Base-by-base conservation (phyloP, 768 basidiomycete genomes). In the Naganishia antarctica region DNA sequence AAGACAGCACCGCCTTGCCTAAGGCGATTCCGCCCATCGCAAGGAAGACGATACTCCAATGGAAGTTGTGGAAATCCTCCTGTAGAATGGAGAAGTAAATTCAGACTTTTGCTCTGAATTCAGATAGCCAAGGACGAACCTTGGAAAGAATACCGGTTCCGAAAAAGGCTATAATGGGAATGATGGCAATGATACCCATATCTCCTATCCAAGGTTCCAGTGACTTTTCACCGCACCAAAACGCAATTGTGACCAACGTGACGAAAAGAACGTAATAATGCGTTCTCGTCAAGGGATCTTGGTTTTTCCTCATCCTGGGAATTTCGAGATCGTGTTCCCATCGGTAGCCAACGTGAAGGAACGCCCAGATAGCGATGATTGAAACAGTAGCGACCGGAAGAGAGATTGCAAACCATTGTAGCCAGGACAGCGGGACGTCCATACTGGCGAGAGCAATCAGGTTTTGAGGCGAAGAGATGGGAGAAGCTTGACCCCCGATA, bases 11-110 rank as follows among this genome's bases (percentile, higher is more conserved):
- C 5, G 92, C 93, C 71, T 94, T 88, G 61, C 96, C 96, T 3
- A 98, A 84, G 0, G 92, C 91, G 58, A 97, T 93, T 41, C 96
- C 96, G 25, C 94, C 94, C 96, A 97, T 99, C 4, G 91, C 91
- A 64, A 94, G 82, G 79, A 94, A 94, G 28, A 97, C 91, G 61
- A 94, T 91, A 7, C 87, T 87, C 92, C 92, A 94, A 63, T 88
- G 83, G 77, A 91, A 91, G 5, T 44, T 45, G 41, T 61, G 60
- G 76, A 94, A 97, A 78, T 96, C 91, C 65, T 91, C 90, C 90
- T 92, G 73, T 18, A 43, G 41, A 3, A 21, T 23, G 40, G 32
- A 8, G 34, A 47, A 29, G 21, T 57, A 69, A n/a, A 63, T 6
- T 28, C 7, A 21, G 13, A 47, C 32, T 4, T 16, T 44, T 15